Percentiles rank a stretch among this genome's conserved stretches.
Evolutionary conservation across 164 flowering plant species (phyloP).

Genomic region (Buxus sempervirens): DNA sequence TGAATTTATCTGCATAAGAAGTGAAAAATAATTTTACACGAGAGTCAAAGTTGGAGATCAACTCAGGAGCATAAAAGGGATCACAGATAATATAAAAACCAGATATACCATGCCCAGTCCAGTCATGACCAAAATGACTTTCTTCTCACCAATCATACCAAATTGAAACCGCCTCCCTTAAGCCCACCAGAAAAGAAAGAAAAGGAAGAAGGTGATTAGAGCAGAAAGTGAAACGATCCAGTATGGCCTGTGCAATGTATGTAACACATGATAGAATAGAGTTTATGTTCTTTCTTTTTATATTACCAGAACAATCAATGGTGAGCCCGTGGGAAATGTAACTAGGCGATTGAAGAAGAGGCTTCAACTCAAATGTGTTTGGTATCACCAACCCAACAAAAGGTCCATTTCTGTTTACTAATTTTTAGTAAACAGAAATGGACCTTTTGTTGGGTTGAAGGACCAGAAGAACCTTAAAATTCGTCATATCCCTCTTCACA

Average conservation of each 20-base stretch:
- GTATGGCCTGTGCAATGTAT: no score
- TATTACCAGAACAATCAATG: not conserved
- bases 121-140: slow-evolving; percentile 17
- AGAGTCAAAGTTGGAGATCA: no score
- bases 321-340: not conserved
- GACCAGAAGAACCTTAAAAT: not conserved
- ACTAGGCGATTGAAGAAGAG: not conserved
- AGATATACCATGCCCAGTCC: slow-evolving; percentile 16
- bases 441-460: not conserved
- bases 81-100: not conserved
- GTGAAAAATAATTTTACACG: no score
- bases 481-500: not conserved
- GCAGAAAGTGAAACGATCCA: no score
- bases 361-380: not conserved
- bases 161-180: slow-evolving; percentile 22
- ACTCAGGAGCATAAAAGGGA: not conserved
- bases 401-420: not conserved
- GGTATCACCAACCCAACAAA: not conserved
- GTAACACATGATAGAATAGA: no score
- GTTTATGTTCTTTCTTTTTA: no score
- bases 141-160: slow-evolving; percentile 16
- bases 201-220: not conserved
- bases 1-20: slow-evolving; percentile 9
- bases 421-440: not conserved
- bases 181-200: not conserved